A percentile compares a stretch with the other conserved stretches of the same genome.
Evolutionary conservation across 129 eudicot species (phyloP).

Genomic region (Artemisia argyi): DNA sequence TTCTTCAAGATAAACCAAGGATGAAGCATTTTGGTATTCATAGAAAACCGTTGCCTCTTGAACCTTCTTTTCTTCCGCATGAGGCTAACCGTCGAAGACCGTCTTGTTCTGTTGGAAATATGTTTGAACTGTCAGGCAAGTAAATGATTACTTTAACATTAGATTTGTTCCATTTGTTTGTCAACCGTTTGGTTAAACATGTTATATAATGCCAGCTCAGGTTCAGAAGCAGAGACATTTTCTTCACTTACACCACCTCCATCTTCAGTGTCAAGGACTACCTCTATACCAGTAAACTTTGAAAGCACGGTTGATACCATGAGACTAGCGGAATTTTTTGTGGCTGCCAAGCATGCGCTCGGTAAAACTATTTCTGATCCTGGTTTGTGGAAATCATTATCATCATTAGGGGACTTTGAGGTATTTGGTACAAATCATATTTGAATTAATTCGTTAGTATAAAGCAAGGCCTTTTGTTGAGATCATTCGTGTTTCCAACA

Average conservation of each 20-base stretch:
- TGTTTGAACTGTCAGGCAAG: slow-evolving; percentile 46
- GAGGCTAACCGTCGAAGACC: slow-evolving; percentile 85
- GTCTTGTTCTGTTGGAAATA: slow-evolving; percentile 80
- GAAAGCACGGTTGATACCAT: slow-evolving; percentile 63
- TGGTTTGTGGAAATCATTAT: slow-evolving; percentile 65
- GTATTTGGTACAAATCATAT: slow-evolving; percentile 30
- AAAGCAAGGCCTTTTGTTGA: neutral
- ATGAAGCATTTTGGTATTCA: slow-evolving; percentile 80
- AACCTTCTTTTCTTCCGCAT: slow-evolving; percentile 74
- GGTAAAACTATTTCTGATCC: slow-evolving; percentile 68
- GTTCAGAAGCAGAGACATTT: slow-evolving; percentile 35
- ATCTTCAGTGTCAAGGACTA: slow-evolving; percentile 54
- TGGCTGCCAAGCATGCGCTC: slow-evolving; percentile 93
- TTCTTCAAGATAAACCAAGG: slow-evolving; percentile 68
- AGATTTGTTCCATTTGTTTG: neutral
- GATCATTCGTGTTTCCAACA: slow-evolving; percentile 31
- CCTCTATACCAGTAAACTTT: slow-evolving; percentile 74
- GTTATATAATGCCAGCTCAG: slow-evolving; percentile 56
- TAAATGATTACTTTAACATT: neutral
- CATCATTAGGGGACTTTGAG: slow-evolving; percentile 85
- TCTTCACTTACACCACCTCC: slow-evolving; percentile 42
- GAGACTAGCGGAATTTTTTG: slow-evolving; percentile 80
- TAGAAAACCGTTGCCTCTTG: slow-evolving; percentile 87
- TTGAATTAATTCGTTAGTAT: neutral
- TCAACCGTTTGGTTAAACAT: slow-evolving; percentile 7